phyloP scores from a whole-genome alignment of 176 grass and related monocot species.

The Bromus sterilis region DNA sequence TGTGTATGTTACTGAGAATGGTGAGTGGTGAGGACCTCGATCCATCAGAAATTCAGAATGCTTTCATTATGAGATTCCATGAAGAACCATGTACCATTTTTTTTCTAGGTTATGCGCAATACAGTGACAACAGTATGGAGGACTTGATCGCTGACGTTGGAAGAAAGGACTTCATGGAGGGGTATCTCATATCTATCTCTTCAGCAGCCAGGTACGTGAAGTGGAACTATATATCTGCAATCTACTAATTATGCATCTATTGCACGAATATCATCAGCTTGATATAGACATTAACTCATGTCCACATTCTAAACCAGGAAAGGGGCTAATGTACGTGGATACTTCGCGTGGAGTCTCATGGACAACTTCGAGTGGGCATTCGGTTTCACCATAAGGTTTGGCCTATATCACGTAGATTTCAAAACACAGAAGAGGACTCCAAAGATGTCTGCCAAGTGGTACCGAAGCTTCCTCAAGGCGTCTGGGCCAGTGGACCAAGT shows the following conservation, averaged over 20 bases:
- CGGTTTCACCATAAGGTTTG: slow-evolving; percentile 26
- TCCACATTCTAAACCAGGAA: not conserved
- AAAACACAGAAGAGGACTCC: slow-evolving; percentile 38
- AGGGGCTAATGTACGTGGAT: slow-evolving; percentile 46
- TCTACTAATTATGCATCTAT: too few species aligned
- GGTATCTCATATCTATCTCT: slow-evolving; percentile 30
- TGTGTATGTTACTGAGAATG: slow-evolving; percentile 57
- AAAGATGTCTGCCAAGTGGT: slow-evolving; percentile 39
- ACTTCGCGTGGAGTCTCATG: slow-evolving; percentile 58
- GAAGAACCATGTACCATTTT: not conserved
- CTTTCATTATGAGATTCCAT: not conserved
- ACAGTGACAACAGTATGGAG: not conserved
- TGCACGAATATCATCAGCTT: too few species aligned
- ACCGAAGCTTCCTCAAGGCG: slow-evolving; percentile 27
- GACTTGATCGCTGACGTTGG: slow-evolving; percentile 17
- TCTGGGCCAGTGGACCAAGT: not conserved
- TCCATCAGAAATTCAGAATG: not conserved
- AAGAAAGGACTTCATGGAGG: slow-evolving; percentile 27
- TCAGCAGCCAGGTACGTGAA: slow-evolving; percentile 40
- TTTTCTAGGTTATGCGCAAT: slow-evolving; percentile 31
- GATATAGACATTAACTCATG: too few species aligned
- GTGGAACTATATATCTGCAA: not conserved
- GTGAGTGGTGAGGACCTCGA: slow-evolving; percentile 26
- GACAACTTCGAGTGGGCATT: slow-evolving; percentile 44
- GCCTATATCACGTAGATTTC: slow-evolving; percentile 42